A percentile compares a stretch with the other conserved stretches of the same genome.
phyloP scores from a whole-genome alignment of 176 grass and related monocot species.

The Rhipidocladum racemiflorum region DNA sequence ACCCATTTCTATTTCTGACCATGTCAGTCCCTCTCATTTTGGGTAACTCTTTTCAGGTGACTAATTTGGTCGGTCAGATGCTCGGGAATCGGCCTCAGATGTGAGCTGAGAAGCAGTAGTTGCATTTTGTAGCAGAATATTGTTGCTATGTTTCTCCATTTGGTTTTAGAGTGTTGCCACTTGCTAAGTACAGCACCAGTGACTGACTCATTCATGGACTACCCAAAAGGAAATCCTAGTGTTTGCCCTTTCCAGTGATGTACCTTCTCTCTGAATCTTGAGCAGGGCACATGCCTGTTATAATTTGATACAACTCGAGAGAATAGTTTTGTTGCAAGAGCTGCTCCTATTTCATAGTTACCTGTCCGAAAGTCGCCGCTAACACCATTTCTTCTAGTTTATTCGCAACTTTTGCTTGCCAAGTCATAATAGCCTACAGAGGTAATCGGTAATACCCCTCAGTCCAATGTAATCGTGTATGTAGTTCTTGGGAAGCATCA shows the following conservation, averaged over 20 bases:
- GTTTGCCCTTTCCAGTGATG: slow-evolving; percentile 34
- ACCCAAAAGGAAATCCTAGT: slow-evolving; percentile 14
- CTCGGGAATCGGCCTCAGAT: slow-evolving; percentile 75
- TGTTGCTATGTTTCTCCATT: slow-evolving; percentile 24
- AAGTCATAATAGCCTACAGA: neutral
- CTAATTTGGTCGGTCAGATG: slow-evolving; percentile 84
- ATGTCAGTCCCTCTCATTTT: neutral
- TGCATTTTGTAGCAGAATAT: slow-evolving; percentile 28
- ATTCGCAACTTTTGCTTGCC: neutral
- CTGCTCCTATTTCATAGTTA: neutral
- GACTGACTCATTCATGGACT: slow-evolving; percentile 23
- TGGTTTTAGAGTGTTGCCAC: slow-evolving; percentile 7
- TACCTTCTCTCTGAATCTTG: slow-evolving; percentile 33
- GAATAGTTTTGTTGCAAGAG: slow-evolving; percentile 25
- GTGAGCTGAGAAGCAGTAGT: slow-evolving; percentile 35
- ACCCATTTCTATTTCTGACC: neutral
- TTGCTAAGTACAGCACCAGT: slow-evolving; percentile 12
- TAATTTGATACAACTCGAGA: slow-evolving; percentile 47
- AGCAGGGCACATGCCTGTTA: slow-evolving; percentile 34
- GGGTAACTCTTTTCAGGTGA: slow-evolving; percentile 59
- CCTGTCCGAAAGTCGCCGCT: neutral
- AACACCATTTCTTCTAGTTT: neutral
- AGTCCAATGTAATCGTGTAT: neutral
- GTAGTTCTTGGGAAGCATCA: neutral
- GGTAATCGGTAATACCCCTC: neutral